phyloP scores from a whole-genome alignment of 2,329 filamentous ascomycete species.

The Trichoderma lentiforme region DNA sequence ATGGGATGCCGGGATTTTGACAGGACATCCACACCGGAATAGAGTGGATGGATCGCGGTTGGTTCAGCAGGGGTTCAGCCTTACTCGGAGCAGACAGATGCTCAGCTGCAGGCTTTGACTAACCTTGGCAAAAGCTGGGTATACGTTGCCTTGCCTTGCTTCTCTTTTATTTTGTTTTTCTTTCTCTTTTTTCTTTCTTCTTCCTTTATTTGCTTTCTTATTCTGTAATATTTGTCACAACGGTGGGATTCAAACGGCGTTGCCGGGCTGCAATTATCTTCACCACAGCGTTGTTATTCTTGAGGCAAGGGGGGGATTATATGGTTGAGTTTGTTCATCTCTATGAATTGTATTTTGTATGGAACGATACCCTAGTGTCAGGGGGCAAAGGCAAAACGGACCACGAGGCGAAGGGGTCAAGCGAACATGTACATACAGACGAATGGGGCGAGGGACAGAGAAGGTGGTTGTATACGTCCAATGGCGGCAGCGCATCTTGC shows the following conservation, averaged over 20 bases:
- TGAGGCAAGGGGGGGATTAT: background rate
- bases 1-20: background rate
- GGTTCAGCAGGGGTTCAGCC: background rate
- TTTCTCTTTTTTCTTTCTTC: background rate
- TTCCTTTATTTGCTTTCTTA: background rate
- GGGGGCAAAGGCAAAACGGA: constrained; percentile 12
- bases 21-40: constrained; percentile 5
- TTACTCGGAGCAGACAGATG: background rate
- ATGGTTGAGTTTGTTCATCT: background rate
- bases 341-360: constrained; percentile 14
- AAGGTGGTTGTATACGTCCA: background rate
- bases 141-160: background rate
- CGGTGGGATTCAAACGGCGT: constrained; percentile 12
- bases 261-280: constrained; percentile 11
- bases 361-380: constrained; percentile 19
- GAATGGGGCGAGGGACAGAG: background rate
- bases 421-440: constrained; percentile 7
- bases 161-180: background rate
- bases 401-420: background rate
- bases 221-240: background rate
- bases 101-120: background rate
- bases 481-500: background rate
- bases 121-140: background rate
- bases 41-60: constrained; percentile 13
- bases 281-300: constrained; percentile 5